These are phyloP conservation scores for Fraxinus velutina DNA, from an alignment of 305 asterid species.

Conservation along the genomic window DNA sequence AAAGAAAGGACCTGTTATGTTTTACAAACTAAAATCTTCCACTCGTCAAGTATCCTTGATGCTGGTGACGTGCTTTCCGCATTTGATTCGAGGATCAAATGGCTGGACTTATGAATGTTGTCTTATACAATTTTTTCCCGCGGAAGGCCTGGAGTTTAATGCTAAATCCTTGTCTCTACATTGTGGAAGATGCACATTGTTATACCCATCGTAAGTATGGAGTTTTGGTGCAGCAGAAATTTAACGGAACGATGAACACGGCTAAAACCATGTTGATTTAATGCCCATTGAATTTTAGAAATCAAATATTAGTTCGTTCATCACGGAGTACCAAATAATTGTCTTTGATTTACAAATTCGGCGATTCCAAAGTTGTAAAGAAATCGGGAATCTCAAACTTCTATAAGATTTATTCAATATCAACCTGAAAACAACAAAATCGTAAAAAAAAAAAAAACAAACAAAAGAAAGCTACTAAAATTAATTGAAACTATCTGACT, in stretches of 20 bases:
- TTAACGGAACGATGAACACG: background rate
- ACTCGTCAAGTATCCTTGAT: background rate
- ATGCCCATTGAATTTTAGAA: background rate
- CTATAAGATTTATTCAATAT: background rate
- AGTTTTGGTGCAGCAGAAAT: background rate
- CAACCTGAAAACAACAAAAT: background rate
- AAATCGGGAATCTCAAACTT: background rate
- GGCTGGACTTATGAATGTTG: background rate
- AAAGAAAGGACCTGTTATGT: background rate
- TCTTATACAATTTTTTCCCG: background rate
- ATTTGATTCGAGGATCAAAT: background rate
- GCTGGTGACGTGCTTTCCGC: background rate
- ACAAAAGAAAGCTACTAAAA: background rate
- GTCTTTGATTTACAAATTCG: background rate
- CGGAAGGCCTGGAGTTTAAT: background rate
- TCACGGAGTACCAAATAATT: background rate
- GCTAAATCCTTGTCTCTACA: background rate
- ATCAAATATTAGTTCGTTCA: background rate
- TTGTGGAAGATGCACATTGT: background rate
- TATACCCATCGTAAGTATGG: background rate
- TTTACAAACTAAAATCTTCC: background rate
- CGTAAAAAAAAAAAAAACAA: background rate
- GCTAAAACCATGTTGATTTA: background rate
- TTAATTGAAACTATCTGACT: background rate
- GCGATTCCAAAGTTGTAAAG: background rate